Conservation (phyloP, 2,329 filamentous ascomycete species). For the Endocalyx cinctus region DNA sequence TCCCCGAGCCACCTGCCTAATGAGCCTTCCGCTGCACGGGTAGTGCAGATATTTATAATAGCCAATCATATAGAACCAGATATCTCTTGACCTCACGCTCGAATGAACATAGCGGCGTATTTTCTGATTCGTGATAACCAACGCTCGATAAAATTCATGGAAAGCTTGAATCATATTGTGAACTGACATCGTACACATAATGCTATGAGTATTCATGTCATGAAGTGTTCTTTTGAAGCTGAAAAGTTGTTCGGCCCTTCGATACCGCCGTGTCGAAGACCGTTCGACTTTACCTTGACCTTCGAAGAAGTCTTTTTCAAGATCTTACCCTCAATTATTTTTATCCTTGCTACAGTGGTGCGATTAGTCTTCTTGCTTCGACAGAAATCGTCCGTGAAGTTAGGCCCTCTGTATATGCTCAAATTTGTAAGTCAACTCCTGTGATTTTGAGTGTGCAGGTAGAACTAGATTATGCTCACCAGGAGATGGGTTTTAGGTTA, state of each 20-base stretch:
- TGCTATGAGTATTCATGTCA: too few species aligned
- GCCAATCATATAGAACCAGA: too few species aligned
- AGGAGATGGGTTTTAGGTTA: conserved; percentile 5
- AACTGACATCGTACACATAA: too few species aligned
- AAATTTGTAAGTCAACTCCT: conserved; percentile 14
- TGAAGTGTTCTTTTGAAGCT: conserved; percentile 11
- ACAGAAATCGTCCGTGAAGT: conserved; percentile 2
- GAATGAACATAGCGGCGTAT: too few species aligned
- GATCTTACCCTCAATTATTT: conserved; percentile 9
- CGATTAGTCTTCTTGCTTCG: conserved; percentile 5
- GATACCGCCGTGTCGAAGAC: conserved; percentile 10
- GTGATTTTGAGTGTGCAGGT: too few species aligned
- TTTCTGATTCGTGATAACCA: too few species aligned
- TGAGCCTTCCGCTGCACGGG: too few species aligned
- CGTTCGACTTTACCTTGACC: conserved; percentile 13
- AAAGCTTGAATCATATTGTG: too few species aligned
- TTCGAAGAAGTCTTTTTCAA: conserved; percentile 14
- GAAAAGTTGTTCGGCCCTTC: conserved; percentile 11
- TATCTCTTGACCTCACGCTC: too few species aligned
- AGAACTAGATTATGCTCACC: not conserved
- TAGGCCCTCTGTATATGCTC: conserved; percentile 6
- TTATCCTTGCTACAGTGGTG: conserved; percentile 4
- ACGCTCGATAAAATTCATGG: too few species aligned
- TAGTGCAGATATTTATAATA: too few species aligned
- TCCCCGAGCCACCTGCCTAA: too few species aligned